Percentiles rank a stretch among this genome's conserved stretches.
phyloP scores from a whole-genome alignment of 352 stramenopile species.

The Nothophytophthora sp. region DNA sequence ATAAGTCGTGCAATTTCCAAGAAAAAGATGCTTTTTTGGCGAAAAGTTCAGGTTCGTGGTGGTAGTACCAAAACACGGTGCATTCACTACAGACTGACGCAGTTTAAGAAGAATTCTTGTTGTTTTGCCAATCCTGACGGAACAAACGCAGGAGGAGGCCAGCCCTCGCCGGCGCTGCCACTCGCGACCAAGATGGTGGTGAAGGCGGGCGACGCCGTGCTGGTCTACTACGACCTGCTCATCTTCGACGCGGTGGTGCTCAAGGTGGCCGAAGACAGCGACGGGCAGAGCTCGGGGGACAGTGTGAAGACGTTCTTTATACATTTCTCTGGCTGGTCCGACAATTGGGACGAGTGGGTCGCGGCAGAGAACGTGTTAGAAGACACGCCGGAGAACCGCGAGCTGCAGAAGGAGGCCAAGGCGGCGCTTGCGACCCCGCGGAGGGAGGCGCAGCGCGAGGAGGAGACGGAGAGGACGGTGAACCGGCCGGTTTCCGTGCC shows the following conservation, averaged over 20 bases:
- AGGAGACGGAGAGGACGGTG: background rate
- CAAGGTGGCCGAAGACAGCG: constrained; percentile 2
- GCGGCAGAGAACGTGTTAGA: constrained; percentile 24
- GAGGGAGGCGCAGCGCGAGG: constrained; percentile 14
- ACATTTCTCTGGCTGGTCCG: constrained; percentile 27
- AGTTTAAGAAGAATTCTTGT: too few species aligned
- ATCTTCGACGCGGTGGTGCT: constrained; percentile 29
- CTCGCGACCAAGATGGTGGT: too few species aligned
- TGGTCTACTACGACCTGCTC: constrained; percentile 37
- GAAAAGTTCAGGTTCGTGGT: too few species aligned
- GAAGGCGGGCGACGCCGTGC: constrained; percentile 22
- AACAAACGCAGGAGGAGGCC: too few species aligned
- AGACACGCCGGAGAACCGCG: constrained; percentile 22
- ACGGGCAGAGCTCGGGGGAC: too few species aligned
- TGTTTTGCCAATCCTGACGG: too few species aligned
- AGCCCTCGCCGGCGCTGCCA: too few species aligned
- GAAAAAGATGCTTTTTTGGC: too few species aligned
- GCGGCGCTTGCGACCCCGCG: constrained; percentile 18
- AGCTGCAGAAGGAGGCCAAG: constrained; percentile 28
- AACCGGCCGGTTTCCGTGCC: constrained; percentile 19
- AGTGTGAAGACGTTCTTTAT: constrained; percentile 27
- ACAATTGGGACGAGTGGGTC: constrained; percentile 29
- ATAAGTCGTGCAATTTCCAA: too few species aligned
- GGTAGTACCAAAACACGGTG: too few species aligned
- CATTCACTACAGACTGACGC: too few species aligned